These are phyloP conservation scores for Diutina sp. DNA, from an alignment of 1,139 yeast genomes.

Conservation along the genomic window DNA sequence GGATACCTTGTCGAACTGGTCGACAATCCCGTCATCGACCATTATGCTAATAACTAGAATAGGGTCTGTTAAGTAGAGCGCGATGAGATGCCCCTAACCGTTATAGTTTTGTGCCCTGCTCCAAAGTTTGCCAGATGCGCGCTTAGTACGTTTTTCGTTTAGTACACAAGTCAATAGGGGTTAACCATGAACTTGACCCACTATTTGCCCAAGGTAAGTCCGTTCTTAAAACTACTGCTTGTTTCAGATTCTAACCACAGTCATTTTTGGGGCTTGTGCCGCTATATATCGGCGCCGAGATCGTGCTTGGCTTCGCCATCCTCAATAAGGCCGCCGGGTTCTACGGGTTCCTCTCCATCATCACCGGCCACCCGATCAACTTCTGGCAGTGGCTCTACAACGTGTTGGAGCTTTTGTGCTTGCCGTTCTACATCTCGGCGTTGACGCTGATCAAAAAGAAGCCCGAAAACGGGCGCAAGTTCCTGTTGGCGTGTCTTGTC, in stretches of 20 bases:
- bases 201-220: background rate
- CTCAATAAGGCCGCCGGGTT: constrained; percentile 84
- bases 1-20: background rate
- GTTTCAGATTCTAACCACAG: too few relatives aligned
- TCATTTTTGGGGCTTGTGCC: constrained; percentile 56
- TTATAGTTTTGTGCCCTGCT: background rate
- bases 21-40: background rate
- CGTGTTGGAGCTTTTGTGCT: constrained; percentile 44
- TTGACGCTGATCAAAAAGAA: constrained; percentile 26
- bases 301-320: constrained; percentile 65
- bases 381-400: constrained; percentile 79
- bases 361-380: constrained; percentile 82
- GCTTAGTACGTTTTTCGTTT: background rate
- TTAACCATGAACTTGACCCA: background rate
- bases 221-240: too few relatives aligned
- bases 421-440: constrained; percentile 60
- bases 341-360: constrained; percentile 73
- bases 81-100: background rate
- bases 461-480: constrained; percentile 22
- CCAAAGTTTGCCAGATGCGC: background rate
- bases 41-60: background rate
- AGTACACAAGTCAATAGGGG: too few relatives aligned
- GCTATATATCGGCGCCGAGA: constrained; percentile 76
- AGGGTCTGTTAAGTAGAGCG: background rate
- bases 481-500: constrained; percentile 50